Evolutionary conservation across 2,329 filamentous ascomycete species (phyloP), one percentile per base, ranked within the genome.

Genomic region (Byssothecium circinans): DNA sequence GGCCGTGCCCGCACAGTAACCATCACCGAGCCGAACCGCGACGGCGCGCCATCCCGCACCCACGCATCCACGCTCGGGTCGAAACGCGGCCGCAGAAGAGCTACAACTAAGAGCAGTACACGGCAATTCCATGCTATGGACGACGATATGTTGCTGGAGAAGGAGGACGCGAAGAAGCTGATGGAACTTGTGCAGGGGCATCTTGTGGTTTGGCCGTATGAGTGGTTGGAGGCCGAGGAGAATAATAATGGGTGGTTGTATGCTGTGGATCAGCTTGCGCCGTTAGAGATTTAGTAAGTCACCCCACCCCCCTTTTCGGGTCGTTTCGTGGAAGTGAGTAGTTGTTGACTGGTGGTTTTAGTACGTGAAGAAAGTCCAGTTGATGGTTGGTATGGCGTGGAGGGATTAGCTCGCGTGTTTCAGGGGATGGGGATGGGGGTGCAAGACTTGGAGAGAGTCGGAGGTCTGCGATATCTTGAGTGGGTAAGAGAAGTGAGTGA

Each of bases 211-310:
- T 99, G 95, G 78, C 94, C 94, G 5, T 96, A 97, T 71, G 90
- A 99, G 64, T 99, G 95, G 83, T 50, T 73, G 1, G 82, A 88
- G 60, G 88, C 86, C 46, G 94, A 97, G 74, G 94, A 97, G 76
- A 84, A 86, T 64, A 91, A 90, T 57, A 89, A 91, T 47, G 95
- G 96, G 67, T 99, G 94, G 94, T 81, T 96, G 53, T 97, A 96
- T 74, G 90, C 92, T 66, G 89, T 97, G 46, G 94, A 99, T 71
- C 87, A 95, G 71, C 86, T 99, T 68, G 95, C 94, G 61, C 94
- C 94, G 47, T 78, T 99, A 73, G 91, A 96, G 75, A 97, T 99
- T 64, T 99, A 99, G 88, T 64, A 46, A 61, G 60, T 60, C 19
- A 17, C 10, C 27, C 12, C 27, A 30, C 25, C 11, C 12, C 25